A percentile compares a stretch with the other conserved stretches of the same genome.
These are phyloP conservation scores for Massarina eburnea DNA, from an alignment of 2,329 filamentous ascomycete species.

Conservation along the genomic window DNA sequence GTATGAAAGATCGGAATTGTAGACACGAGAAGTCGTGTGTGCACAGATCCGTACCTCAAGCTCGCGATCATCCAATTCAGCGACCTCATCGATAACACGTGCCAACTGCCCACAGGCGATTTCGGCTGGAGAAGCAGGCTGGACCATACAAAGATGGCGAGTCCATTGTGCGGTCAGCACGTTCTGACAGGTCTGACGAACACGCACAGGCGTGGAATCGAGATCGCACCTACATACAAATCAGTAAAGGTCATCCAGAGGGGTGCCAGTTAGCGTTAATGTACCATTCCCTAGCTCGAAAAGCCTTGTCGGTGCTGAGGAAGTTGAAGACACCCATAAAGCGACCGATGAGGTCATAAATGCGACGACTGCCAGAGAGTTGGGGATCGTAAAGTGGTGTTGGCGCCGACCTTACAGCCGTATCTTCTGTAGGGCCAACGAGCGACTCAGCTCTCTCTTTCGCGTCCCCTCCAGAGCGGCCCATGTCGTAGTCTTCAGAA, in stretches of 20 bases:
- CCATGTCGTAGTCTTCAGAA: neutral
- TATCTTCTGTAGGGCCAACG: neutral
- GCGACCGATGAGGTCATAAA: neutral
- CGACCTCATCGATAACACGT: constrained; percentile 10
- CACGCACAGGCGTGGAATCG: constrained; percentile 19
- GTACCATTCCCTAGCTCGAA: constrained; percentile 2
- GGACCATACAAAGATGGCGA: constrained; percentile 51
- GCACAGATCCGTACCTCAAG: constrained; percentile 48
- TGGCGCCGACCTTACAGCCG: neutral
- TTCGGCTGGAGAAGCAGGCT: constrained; percentile 4
- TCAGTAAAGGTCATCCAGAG: neutral
- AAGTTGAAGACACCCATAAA: neutral
- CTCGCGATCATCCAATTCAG: constrained; percentile 33
- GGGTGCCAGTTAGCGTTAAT: neutral
- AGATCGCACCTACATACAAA: constrained; percentile 4
- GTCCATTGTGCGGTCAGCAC: constrained; percentile 67
- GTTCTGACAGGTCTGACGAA: constrained; percentile 66
- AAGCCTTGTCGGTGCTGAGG: neutral
- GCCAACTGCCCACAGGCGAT: constrained; percentile 3
- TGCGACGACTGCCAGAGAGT: neutral
- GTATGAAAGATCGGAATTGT: neutral
- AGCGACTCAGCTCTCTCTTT: neutral
- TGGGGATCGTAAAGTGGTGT: neutral
- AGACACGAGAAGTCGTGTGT: too few species aligned
- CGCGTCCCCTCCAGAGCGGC: neutral